Percentiles rank a stretch among this genome's conserved stretches.
Conservation (phyloP, 106 monocot species). For the Dioscorea dumetorum region DNA sequence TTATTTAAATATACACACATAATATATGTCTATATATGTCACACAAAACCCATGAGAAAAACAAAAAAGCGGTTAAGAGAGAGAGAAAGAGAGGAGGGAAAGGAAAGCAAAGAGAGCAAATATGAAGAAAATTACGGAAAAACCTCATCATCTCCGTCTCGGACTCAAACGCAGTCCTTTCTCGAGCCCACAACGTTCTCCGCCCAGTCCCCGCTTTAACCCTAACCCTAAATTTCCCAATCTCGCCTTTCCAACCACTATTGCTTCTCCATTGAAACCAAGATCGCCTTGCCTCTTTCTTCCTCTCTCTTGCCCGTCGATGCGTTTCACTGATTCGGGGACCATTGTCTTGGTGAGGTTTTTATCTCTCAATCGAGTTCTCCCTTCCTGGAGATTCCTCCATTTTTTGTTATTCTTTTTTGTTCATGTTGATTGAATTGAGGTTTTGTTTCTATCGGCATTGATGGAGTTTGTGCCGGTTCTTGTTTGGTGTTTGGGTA, state of each 20-base stretch:
- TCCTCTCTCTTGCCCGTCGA: neutral
- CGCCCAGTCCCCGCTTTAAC: neutral
- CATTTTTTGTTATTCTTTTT: no score
- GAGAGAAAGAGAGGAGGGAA: neutral
- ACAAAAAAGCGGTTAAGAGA: neutral
- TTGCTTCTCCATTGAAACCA: neutral
- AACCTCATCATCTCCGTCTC: slow-evolving; percentile 6
- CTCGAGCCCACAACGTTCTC: neutral
- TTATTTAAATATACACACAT: neutral
- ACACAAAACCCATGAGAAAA: neutral
- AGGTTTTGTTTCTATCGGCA: no score
- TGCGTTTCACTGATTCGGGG: neutral
- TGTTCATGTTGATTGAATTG: no score
- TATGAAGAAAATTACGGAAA: neutral
- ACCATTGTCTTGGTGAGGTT: neutral
- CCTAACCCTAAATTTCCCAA: neutral
- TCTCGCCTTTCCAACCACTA: neutral
- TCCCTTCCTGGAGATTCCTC: no score
- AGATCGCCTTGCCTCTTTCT: neutral
- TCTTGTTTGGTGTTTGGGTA: no score
- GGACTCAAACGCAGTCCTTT: neutral
- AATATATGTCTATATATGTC: neutral
- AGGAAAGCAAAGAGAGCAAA: neutral
- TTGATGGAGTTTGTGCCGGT: no score
- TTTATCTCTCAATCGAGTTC: neutral